Evolutionary conservation across 306 rosid species (phyloP), one percentile per base, ranked within the genome.

Genomic region (Senna tora): DNA sequence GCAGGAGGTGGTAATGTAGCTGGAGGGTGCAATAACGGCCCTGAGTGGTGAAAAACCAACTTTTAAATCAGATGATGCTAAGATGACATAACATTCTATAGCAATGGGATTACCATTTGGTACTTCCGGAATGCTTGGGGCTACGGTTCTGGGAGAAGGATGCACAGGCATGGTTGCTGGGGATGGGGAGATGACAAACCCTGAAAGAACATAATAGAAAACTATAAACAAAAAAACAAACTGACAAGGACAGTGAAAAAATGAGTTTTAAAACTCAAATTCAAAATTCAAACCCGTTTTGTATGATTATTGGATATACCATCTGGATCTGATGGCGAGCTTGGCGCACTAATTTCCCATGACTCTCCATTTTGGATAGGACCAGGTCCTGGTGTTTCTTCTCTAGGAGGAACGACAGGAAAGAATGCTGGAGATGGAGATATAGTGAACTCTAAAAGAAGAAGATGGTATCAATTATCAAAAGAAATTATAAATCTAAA

Each of bases 391-490:
- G 81, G 84, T 19, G 89, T 80, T 85, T 73, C 86, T 72, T 78
- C 86, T 41, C 54, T 50, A 3, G 79, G 86, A 79, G 79, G 82
- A 84, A 75, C 60, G 58, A 21, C 75, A n/a, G 82, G 76, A 62
- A 65, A 76, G 47, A 71, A 75, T 62, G 80, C 78, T 2, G 88
- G 88, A 60, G 96, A 84, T 52, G 90, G 93, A 79, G 89, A 77
- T 77, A 75, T 59, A 69, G 55, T 54, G 22, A 82, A 78, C 57
- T 89, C 92, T 90, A 58, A 32, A 69, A 78, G 81, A 77, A 77
- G 38, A 78, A 79, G 25, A 75, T 14, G 57, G n/a, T 22, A 58
- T 65, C 56, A 38, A 54, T 25, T 25, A 25, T 25, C 30, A 47
- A 75, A 49, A 41, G 11, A 47, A 42, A 4, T 20, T 54, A 36